Evolutionary conservation across 2,329 filamentous ascomycete genomes (phyloP).

Genomic region (Grosmannia clavigera): DNA sequence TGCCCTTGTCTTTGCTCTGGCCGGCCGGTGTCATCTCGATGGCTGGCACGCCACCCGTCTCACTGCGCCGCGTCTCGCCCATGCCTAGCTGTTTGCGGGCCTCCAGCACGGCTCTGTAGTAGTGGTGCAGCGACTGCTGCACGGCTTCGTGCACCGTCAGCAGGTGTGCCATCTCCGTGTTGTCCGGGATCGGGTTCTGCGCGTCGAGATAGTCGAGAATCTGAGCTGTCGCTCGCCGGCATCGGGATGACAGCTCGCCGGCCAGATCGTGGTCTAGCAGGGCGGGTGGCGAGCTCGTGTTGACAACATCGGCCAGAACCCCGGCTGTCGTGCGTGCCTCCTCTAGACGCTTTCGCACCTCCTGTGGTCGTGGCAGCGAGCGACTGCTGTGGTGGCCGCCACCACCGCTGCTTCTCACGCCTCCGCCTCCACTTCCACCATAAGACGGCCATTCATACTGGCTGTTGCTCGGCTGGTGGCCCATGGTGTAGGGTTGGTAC

Average conservation of each 20-base stretch:
- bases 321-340: slow-evolving; percentile 86
- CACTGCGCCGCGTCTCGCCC: slow-evolving; percentile 16
- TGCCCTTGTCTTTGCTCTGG: slow-evolving; percentile 21
- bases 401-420: slow-evolving; percentile 9
- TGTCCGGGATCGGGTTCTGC: slow-evolving; percentile 70
- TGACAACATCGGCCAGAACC: slow-evolving; percentile 81
- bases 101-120: slow-evolving; percentile 66
- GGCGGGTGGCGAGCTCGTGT: slow-evolving; percentile 68
- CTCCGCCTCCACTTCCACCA: background rate
- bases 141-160: slow-evolving; percentile 94
- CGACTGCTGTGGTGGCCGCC: slow-evolving; percentile 29
- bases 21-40: slow-evolving; percentile 9
- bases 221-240: slow-evolving; percentile 64
- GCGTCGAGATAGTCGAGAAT: slow-evolving; percentile 78
- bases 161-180: slow-evolving; percentile 83
- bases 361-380: slow-evolving; percentile 53
- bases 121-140: slow-evolving; percentile 66
- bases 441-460: background rate
- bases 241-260: slow-evolving; percentile 82
- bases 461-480: background rate
- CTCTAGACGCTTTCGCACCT: slow-evolving; percentile 73
- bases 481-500: background rate
- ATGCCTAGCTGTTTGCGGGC: slow-evolving; percentile 43
- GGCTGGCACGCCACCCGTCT: slow-evolving; percentile 15
- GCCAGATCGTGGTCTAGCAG: slow-evolving; percentile 76